Evolutionary conservation across 1,139 yeast species (phyloP).

Genomic region (Pichia sp.): DNA sequence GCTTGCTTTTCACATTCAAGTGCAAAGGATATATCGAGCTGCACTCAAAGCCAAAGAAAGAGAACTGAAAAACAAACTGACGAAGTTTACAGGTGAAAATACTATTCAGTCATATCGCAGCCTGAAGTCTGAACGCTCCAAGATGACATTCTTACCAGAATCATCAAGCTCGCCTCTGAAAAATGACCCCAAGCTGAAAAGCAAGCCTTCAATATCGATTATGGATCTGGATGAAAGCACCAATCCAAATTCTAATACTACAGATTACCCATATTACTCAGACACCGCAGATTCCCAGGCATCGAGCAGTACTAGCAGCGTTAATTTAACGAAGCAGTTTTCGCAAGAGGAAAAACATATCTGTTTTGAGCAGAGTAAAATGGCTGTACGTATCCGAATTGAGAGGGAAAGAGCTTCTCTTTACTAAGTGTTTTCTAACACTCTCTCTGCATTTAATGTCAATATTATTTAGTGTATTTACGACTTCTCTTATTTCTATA

Average conservation of each 20-base stretch:
- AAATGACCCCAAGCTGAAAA: background rate
- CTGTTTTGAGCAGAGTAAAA: conserved; percentile 25
- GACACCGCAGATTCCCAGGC: conserved; percentile 18
- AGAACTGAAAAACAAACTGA: conserved; percentile 8
- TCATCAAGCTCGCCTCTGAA: conserved; percentile 4
- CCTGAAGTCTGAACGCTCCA: conserved; percentile 16
- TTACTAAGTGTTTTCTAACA: too few species aligned
- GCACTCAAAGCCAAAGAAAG: conserved; percentile 27
- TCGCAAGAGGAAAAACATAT: conserved; percentile 20
- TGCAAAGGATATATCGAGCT: conserved; percentile 50
- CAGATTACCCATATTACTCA: conserved; percentile 9
- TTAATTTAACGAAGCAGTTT: conserved; percentile 11
- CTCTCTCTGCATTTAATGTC: too few species aligned
- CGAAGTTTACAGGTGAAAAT: conserved; percentile 7
- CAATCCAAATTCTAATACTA: conserved; percentile 1
- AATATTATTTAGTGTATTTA: background rate
- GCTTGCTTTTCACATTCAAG: conserved; percentile 54
- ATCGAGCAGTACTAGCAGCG: conserved; percentile 14
- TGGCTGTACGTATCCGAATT: conserved; percentile 26
- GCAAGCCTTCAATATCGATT: conserved; percentile 1
- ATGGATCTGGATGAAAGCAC: conserved; percentile 3
- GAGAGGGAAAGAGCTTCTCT: conserved; percentile 26
- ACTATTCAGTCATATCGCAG: conserved; percentile 15
- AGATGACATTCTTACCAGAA: conserved; percentile 6
- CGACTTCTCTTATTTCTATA: background rate